Conservation (phyloP, 192 early-diverging fungal genomes). For the Coemansia sp. region DNA sequence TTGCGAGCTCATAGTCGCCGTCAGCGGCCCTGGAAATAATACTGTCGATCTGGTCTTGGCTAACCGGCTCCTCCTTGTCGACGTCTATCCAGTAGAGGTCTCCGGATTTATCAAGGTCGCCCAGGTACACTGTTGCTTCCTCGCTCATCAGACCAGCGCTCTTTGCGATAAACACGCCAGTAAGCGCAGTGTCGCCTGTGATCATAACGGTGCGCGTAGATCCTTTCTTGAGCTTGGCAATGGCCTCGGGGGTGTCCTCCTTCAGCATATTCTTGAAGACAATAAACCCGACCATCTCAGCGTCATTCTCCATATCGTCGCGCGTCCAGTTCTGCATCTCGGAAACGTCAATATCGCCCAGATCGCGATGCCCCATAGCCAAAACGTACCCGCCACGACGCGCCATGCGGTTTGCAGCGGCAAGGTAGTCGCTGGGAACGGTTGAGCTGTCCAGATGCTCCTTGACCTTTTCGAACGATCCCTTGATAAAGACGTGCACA, state of each 20-base stretch:
- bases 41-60: slow-evolving; percentile 19
- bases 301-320: slow-evolving; percentile 62
- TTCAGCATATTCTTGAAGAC: slow-evolving; percentile 80
- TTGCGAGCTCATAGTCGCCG: slow-evolving; percentile 65
- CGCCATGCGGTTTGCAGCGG: slow-evolving; percentile 58
- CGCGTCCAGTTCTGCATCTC: slow-evolving; percentile 50
- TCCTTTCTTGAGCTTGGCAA: slow-evolving; percentile 68
- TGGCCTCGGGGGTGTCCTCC: slow-evolving; percentile 65
- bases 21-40: slow-evolving; percentile 11
- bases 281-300: slow-evolving; percentile 61
- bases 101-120: slow-evolving; percentile 52
- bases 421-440: slow-evolving; percentile 61
- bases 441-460: slow-evolving; percentile 53
- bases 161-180: slow-evolving; percentile 70
- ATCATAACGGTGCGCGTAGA: slow-evolving; percentile 76
- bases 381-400: slow-evolving; percentile 75
- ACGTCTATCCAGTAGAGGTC: slow-evolving; percentile 62
- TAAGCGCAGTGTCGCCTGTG: slow-evolving; percentile 77
- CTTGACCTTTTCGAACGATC: slow-evolving; percentile 54
- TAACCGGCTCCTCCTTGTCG: slow-evolving; percentile 50
- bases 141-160: slow-evolving; percentile 22
- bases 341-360: slow-evolving; percentile 56
- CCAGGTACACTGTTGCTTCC: slow-evolving; percentile 44
- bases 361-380: slow-evolving; percentile 62
- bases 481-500: slow-evolving; percentile 66